phyloP scores from a whole-genome alignment of 768 basidiomycete genomes.

The Amanita rimosa region DNA sequence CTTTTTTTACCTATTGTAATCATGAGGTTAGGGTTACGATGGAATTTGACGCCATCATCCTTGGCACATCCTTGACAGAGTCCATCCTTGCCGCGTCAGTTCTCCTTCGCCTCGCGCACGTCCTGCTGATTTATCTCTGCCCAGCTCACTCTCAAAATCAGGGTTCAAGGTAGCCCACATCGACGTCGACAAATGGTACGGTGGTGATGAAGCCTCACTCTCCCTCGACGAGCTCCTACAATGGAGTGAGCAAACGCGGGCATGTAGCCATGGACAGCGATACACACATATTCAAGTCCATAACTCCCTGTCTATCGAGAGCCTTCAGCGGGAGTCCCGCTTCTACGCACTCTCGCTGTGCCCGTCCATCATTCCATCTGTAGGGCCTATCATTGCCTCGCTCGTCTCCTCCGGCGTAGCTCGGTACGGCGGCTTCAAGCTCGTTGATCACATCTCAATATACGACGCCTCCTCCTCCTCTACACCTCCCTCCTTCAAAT shows the following conservation, averaged over 20 bases:
- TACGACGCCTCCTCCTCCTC: conserved; percentile 26
- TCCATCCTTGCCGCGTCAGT: conserved; percentile 85
- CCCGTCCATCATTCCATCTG: conserved; percentile 71
- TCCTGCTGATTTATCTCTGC: background rate
- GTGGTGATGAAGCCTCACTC: conserved; percentile 70
- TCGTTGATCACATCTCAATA: conserved; percentile 62
- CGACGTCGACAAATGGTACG: conserved; percentile 80
- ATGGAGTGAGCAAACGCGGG: conserved; percentile 44
- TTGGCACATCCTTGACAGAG: conserved; percentile 76
- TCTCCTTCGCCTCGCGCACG: background rate
- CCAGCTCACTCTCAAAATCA: conserved; percentile 79
- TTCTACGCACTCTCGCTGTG: conserved; percentile 82
- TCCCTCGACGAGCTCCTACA: conserved; percentile 67
- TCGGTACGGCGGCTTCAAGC: conserved; percentile 83
- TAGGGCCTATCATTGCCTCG: conserved; percentile 69
- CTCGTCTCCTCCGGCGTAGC: conserved; percentile 77
- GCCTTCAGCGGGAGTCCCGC: conserved; percentile 28
- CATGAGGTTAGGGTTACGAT: conserved; percentile 18
- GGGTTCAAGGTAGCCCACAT: conserved; percentile 84
- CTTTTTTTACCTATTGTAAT: too few relatives aligned
- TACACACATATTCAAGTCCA: conserved; percentile 32
- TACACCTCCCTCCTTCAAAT: conserved; percentile 32
- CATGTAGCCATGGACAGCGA: conserved; percentile 4
- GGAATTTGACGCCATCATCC: conserved; percentile 55
- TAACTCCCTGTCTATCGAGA: conserved; percentile 23